Evolutionary conservation across 1,284 basidiomycete genomes (phyloP), one percentile per base, ranked within the genome.

Genomic region (Sporisorium iseilematis-ciliati): DNA sequence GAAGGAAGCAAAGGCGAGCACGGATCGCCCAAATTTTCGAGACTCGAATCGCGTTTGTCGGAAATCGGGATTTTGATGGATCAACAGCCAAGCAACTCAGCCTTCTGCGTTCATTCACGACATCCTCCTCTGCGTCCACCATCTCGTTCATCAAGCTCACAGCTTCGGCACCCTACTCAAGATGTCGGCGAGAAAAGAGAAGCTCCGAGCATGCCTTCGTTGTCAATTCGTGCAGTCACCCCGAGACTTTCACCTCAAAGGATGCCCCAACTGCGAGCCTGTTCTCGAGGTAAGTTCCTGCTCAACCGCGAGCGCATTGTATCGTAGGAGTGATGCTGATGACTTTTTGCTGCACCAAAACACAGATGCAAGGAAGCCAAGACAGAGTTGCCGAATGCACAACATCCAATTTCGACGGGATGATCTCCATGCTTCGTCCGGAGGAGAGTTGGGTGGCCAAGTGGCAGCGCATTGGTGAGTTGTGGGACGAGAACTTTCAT

Each of bases 191-290:
- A 51, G 67, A 18, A 77, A 72, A 20, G 76, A 77, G 75, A 89
- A 91, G 65, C 89, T 96, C 20, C 90, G 95, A 70, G 94, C 95
- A 29, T 98, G 95, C 82, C 88, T 97, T 7, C 89, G 96, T 33
- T 98, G 95, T 86, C 97, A 93, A 11, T 90, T 95, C 74, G 90
- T 97, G 43, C 94, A 95, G 83, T 88, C 91, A 0, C 91, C 93
- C 0, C 88, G 88, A 60, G 96, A 98, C 78, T 99, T 98, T 84
- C 88, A 91, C 57, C 90, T 90, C 74, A 88, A 88, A 48, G 96
- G 96, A 3, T 99, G 96, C 84, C 96, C 96, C 41, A 99, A 99
- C 84, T 99, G 96, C 86, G 96, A 99, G 81, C 93, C 96, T 80
- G 89, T 96, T 77, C 90, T 98, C 85, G 92, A 95, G 88, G 96